A percentile compares a stretch with the other conserved stretches of the same genome.
These are phyloP conservation scores for Leavenworthia alabamica DNA, from an alignment of 345 rosid species.

Conservation along the genomic window DNA sequence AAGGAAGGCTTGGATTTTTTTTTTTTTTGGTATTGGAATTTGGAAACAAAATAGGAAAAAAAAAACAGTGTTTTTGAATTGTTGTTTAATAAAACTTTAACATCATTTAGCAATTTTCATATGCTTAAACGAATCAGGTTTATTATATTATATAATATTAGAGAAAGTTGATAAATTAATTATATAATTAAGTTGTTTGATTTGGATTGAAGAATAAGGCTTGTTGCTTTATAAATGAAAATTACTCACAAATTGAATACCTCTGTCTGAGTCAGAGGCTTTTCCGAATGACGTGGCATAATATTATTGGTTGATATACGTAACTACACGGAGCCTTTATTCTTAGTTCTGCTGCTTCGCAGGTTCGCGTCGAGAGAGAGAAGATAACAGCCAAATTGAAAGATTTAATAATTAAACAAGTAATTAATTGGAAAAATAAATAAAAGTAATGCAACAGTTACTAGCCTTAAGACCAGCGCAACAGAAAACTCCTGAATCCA, in stretches of 20 bases:
- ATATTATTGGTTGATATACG: slow-evolving; percentile 50
- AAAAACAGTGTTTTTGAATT: slow-evolving; percentile 10
- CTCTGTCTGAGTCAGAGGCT: neutral
- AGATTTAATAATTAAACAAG: neutral
- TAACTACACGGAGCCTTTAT: slow-evolving; percentile 23
- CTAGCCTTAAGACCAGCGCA: slow-evolving; percentile 30
- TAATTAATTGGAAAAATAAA: neutral
- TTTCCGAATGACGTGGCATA: slow-evolving; percentile 36
- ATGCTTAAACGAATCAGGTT: too few species aligned
- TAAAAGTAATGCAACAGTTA: slow-evolving; percentile 8
- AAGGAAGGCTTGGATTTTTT: slow-evolving; percentile 22
- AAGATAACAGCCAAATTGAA: neutral
- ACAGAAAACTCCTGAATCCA: neutral
- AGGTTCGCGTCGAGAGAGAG: neutral
- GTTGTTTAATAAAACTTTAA: slow-evolving; percentile 27
- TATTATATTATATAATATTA: too few species aligned
- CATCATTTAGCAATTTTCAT: neutral
- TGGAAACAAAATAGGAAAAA: slow-evolving; percentile 29
- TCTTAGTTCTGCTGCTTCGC: slow-evolving; percentile 22
- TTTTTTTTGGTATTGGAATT: slow-evolving; percentile 6
- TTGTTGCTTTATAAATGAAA: too few species aligned
- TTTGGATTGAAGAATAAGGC: too few species aligned
- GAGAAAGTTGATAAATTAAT: too few species aligned
- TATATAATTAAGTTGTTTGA: too few species aligned
- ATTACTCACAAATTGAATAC: too few species aligned